Base-by-base conservation (phyloP, 83 land plant species). In the Isoetes engelmannii region DNA sequence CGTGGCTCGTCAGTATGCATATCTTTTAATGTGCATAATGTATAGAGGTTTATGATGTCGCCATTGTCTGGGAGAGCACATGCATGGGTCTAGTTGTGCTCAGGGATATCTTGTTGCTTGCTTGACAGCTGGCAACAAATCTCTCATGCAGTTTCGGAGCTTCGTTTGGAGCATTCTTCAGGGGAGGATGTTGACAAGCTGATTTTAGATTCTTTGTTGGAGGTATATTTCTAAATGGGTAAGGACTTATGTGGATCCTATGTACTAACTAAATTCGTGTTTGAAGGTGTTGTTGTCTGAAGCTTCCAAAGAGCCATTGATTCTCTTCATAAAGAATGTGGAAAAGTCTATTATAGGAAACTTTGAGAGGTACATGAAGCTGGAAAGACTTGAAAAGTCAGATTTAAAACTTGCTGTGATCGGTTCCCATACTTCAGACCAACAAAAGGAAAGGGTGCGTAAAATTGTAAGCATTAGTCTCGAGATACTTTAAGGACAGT, bases 121-220 rank as follows among this genome's bases (percentile, higher is more conserved):
- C 66, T 79, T 79, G 79, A 79, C 82, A 79, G 78, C 82, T 75
- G 80, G 66, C 4, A 63, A 8, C n/a, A 5, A 44, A 50, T 72
- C 47, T 44, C 44, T 7, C 54, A 7, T 53, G 70, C 80, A 90
- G 97, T 89, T 75, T 75, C 81, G 69, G 77, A 77, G 49, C 88
- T 87, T 53, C 77, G 85, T 42, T 60, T 84, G 55, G 96, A 90
- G 41, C 56, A 72, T 60, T 77, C 86, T 65, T 81, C 76, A 69
- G 69, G 81, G 57, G 96, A 94, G 48, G 92, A 86, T 60, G 21
- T 77, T 64, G 96, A 90, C 77, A 94, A 75, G 77, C 88, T 90
- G 58, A 90, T 84, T 19, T 75, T 83, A 61, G 82, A 79, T 82
- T 89, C 87, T 56, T 66, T 94, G 42, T 82, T 90, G 72, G 92